Evolutionary conservation across 331 rosid genomes (phyloP), one percentile per base, ranked within the genome.

Genomic region (Stylosanthes scabra): DNA sequence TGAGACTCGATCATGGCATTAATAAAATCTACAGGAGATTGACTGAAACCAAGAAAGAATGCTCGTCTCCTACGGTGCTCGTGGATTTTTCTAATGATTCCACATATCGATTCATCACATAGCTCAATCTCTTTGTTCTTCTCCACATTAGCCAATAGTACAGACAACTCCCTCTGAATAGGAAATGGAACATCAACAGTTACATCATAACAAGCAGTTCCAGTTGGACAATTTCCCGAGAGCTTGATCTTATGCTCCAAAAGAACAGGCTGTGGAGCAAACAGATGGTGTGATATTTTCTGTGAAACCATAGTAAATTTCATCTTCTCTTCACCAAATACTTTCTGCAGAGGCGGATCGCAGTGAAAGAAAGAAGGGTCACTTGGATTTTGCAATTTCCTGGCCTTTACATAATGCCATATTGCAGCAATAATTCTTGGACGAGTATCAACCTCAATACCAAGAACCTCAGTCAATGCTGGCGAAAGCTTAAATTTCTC

Each of bases 361-460:
- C 99, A 95, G 72, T 71, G 77, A 66, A 95, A 95, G 81, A 82
- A 82, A 27, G 99, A 85, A 9, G 98, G 96, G 74, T 95, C 99
- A 29, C 79, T 83, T 27, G 90, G 93, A 86, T 82, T 88, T 81
- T 95, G 99, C 85, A 95, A 83, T 67, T 92, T 95, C 81, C 99
- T 84, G 71, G 99, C 99, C 88, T 95, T 95, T 74, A 95, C 99
- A 85, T 95, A 95, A 84, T 95, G 98, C 99, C 99, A 95, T 71
- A 95, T 90, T 1, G 99, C 97, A 74, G 97, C 93, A 70, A 95
- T 86, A 66, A 95, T 88, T 81, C 99, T 87, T 0, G 99, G 98
- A 44, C 98, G 98, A 71, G 99, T 88, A 77, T 95, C 99, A 78
- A 95, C 98, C 83, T 95, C 99, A 80, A 95, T 88, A 79, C 98